Evolutionary conservation across 306 rosid species (phyloP).

Genomic region (Trifolium fragiferum): DNA sequence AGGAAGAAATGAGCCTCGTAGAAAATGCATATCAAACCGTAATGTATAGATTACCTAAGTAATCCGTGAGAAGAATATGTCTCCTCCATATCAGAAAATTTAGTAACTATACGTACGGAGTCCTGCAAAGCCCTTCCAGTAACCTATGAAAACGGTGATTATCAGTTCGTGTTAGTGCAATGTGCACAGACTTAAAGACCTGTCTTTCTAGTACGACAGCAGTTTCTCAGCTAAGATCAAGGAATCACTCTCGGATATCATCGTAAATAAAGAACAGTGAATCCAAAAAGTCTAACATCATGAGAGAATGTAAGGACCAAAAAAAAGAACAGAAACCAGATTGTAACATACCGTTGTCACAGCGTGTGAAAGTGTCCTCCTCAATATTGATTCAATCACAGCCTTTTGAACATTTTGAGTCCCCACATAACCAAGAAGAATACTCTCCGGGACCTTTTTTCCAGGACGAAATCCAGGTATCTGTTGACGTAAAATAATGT

Average conservation of each 20-base stretch:
- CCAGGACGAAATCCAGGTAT: constrained; percentile 92
- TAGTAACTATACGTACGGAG: constrained; percentile 73
- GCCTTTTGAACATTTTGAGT: constrained; percentile 73
- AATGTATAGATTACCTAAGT: constrained; percentile 65
- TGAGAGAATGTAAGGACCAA: constrained; percentile 16
- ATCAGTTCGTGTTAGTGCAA: constrained; percentile 2
- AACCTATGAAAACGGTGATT: constrained; percentile 53
- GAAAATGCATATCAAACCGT: constrained; percentile 26
- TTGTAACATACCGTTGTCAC: constrained; percentile 63
- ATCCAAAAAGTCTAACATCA: constrained; percentile 6
- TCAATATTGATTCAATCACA: constrained; percentile 78
- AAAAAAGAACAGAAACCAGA: constrained; percentile 17
- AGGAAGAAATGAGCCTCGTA: background rate
- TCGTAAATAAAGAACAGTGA: constrained; percentile 7
- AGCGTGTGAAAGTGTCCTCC: constrained; percentile 93
- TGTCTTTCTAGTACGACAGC: background rate
- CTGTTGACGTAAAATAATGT: constrained; percentile 45
- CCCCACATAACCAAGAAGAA: constrained; percentile 73
- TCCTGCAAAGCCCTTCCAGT: constrained; percentile 81
- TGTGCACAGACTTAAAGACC: constrained; percentile 1
- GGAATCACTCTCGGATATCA: background rate
- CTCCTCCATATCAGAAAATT: constrained; percentile 83
- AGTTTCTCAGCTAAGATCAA: constrained; percentile 25
- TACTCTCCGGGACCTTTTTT: constrained; percentile 73
- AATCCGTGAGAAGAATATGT: constrained; percentile 67